Base-by-base conservation (phyloP, 2,329 filamentous ascomycete genomes). In the Aspergillus fumigatus region DNA sequence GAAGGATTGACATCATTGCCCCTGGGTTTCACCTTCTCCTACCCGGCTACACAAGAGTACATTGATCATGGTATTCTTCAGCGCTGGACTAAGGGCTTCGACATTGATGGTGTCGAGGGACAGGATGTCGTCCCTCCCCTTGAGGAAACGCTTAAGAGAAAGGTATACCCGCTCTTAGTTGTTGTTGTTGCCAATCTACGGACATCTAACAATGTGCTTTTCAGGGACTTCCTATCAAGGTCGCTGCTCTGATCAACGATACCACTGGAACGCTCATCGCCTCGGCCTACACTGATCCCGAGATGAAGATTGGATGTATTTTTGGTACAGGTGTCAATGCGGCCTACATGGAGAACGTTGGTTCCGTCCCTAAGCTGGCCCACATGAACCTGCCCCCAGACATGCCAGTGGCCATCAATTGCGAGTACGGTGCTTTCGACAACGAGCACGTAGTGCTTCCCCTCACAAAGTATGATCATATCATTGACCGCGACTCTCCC, bases 311-410 rank as follows among this genome's bases (percentile, higher is more conserved):
- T 68, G 94, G 94, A 55, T 97, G 93, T 76, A 99, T 99, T 71
- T 99, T 99, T 69, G 94, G 94, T 67, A 99, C 94, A 11, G 94
- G 94, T 58, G 97, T 94, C 79, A 99, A 99, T 70, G 94, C 93
- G 43, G 94, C 94, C 41, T 99, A 99, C 79, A 96, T 99, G 89
- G 94, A 99, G 77, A 78, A 95, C 69, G 90, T 85, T 62, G 92
- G 91, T 62, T 90, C 88, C 11, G 91, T 99, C 62, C 93, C 92
- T 62, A 99, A 99, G 82, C 85, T 99, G 54, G 90, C 89, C 10
- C 86, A 97, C 77, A 84, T 96, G 81, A 94, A 95, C 68, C 84
- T 97, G 40, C 89, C 92, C 51, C 80, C 90, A 0, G 87, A 94
- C 59, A 86, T 86, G 59, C 91, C 88, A 49, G 95, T 97, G 82